Evolutionary conservation across 2,329 filamentous ascomycete genomes (phyloP).

Genomic region (Aspergillus udagawae): DNA sequence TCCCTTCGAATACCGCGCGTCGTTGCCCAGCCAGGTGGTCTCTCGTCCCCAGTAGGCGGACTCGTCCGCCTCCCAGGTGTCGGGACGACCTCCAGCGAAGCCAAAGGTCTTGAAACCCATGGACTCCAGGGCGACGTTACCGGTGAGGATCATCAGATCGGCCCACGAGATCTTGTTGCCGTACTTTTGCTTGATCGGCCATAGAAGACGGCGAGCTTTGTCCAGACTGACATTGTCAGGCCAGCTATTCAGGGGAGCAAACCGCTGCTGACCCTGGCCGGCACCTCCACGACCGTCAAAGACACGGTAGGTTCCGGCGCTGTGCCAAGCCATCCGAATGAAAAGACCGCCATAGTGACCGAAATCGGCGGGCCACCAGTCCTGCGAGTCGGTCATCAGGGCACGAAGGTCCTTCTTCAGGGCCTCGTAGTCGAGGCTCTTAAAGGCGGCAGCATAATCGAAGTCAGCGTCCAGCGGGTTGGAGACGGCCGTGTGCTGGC

Average conservation of each 20-base stretch:
- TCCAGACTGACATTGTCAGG: slow-evolving; percentile 74
- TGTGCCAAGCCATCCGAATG: slow-evolving; percentile 78
- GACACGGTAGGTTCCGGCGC: slow-evolving; percentile 72
- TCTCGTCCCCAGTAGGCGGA: slow-evolving; percentile 74
- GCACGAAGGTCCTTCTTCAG: slow-evolving; percentile 70
- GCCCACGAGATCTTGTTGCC: slow-evolving; percentile 80
- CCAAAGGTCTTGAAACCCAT: slow-evolving; percentile 73
- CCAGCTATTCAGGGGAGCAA: slow-evolving; percentile 78
- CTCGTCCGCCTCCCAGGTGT: slow-evolving; percentile 73
- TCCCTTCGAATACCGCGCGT: slow-evolving; percentile 58
- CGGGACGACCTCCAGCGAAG: slow-evolving; percentile 67
- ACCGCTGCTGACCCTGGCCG: slow-evolving; percentile 71
- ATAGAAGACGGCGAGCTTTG: slow-evolving; percentile 74
- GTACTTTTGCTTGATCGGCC: slow-evolving; percentile 83
- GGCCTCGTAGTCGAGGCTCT: slow-evolving; percentile 64
- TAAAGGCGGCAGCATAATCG: slow-evolving; percentile 69
- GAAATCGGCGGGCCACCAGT: slow-evolving; percentile 79
- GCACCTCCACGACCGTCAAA: slow-evolving; percentile 71
- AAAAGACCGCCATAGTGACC: slow-evolving; percentile 79
- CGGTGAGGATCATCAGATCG: slow-evolving; percentile 66
- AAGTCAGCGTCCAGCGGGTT: slow-evolving; percentile 65
- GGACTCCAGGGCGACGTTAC: slow-evolving; percentile 72
- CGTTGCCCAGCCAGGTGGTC: slow-evolving; percentile 70
- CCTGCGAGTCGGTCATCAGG: slow-evolving; percentile 73
- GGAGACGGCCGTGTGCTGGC: slow-evolving; percentile 61